Conservation (phyloP, 2,329 filamentous ascomycete species). For the Dendrostoma leiphaemia region DNA sequence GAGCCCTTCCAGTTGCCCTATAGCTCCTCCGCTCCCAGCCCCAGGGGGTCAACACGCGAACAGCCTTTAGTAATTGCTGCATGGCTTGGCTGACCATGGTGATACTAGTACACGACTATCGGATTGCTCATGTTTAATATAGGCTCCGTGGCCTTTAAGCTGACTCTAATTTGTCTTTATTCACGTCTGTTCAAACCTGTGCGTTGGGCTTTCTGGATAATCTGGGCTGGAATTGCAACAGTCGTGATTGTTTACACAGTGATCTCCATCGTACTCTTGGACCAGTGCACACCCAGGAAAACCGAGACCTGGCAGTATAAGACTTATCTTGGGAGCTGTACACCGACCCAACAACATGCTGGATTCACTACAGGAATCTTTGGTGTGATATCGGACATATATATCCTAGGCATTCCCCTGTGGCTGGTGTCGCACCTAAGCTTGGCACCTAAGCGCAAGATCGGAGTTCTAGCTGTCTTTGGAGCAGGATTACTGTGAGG, state of each 20-base stretch:
- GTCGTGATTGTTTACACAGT: not conserved
- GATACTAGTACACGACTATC: not conserved
- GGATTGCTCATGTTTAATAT: not conserved
- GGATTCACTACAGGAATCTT: not conserved
- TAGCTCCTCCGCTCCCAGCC: not conserved
- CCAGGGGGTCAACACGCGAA: too few relatives aligned
- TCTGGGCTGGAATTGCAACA: not conserved
- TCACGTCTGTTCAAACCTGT: not conserved
- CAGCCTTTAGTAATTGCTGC: not conserved
- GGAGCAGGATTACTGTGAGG: not conserved
- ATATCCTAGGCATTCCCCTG: constrained; percentile 2
- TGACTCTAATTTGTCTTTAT: not conserved
- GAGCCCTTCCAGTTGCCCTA: not conserved
- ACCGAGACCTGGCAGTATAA: constrained; percentile 4
- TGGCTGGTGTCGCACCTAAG: not conserved
- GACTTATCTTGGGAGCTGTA: not conserved
- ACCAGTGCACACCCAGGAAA: not conserved
- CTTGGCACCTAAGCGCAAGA: not conserved
- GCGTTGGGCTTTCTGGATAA: not conserved
- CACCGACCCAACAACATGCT: not conserved
- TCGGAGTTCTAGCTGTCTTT: not conserved
- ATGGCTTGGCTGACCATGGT: not conserved
- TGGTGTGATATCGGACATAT: not conserved
- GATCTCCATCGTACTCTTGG: not conserved
- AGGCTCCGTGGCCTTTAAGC: not conserved